Conservation (phyloP, 331 rosid species). For the Dryas integrifolia region DNA sequence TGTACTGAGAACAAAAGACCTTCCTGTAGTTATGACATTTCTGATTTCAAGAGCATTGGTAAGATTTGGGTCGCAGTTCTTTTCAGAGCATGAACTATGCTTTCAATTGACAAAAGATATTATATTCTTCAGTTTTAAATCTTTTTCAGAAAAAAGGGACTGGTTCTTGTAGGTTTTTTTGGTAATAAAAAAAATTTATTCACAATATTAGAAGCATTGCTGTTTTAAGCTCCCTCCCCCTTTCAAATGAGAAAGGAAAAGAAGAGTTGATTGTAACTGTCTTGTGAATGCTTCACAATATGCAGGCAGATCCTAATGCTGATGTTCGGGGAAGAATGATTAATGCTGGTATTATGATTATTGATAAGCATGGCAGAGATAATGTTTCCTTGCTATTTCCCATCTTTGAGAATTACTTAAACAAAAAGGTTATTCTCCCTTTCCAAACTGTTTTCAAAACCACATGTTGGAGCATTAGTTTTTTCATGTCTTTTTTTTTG, state of each 20-base stretch:
- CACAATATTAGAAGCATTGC: too few relatives aligned
- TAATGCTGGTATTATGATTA: conserved; percentile 88
- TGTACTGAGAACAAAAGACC: conserved; percentile 88
- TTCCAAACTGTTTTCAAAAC: conserved; percentile 1
- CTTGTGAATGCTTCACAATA: conserved; percentile 31
- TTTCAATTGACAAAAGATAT: neutral
- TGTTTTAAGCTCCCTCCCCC: too few relatives aligned
- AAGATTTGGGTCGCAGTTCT: conserved; percentile 21
- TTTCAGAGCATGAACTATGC: neutral
- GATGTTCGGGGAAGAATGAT: conserved; percentile 98
- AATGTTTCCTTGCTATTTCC: conserved; percentile 86
- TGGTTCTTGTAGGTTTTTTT: too few relatives aligned
- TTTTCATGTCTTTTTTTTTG: neutral
- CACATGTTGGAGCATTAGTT: neutral
- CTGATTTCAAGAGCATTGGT: conserved; percentile 96
- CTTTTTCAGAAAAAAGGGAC: neutral
- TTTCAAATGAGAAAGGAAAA: too few relatives aligned
- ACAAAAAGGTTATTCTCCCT: conserved; percentile 63
- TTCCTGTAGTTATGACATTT: conserved; percentile 90
- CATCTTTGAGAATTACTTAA: conserved; percentile 87
- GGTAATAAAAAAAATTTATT: too few relatives aligned
- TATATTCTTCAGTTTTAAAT: neutral
- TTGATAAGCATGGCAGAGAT: conserved; percentile 89
- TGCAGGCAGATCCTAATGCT: conserved; percentile 93
- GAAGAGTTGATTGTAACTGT: neutral